These are phyloP conservation scores for Globisporangium echinulatum DNA, from an alignment of 352 stramenopile genomes.

Conservation along the genomic window DNA sequence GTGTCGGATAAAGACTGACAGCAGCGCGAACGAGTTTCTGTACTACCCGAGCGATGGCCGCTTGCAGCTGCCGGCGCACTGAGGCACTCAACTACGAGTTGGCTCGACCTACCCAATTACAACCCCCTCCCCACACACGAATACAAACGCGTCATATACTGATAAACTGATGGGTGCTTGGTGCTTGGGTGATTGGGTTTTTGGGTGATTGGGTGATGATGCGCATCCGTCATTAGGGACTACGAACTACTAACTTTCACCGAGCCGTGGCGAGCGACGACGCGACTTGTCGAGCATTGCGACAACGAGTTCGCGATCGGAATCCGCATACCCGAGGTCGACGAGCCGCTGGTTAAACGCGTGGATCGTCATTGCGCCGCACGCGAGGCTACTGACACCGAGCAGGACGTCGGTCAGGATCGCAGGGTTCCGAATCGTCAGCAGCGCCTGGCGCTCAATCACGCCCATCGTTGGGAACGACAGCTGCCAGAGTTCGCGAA, in stretches of 20 bases:
- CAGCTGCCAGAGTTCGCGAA: constrained; percentile 66
- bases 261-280: constrained; percentile 9
- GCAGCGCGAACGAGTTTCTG: constrained; percentile 62
- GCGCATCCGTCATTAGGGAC: background rate
- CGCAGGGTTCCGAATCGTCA: constrained; percentile 53
- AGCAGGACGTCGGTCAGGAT: constrained; percentile 78
- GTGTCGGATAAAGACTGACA: constrained; percentile 76
- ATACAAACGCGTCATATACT: too few relatives aligned
- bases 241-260: constrained; percentile 3
- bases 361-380: constrained; percentile 43
- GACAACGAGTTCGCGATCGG: constrained; percentile 49
- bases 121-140: too few relatives aligned
- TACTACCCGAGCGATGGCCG: constrained; percentile 3
- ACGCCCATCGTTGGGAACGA: constrained; percentile 70
- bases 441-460: constrained; percentile 51
- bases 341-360: constrained; percentile 51
- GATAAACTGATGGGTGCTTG: too few relatives aligned
- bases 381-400: constrained; percentile 71
- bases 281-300: constrained; percentile 47
- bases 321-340: constrained; percentile 55
- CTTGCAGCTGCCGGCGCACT: too few relatives aligned
- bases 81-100: too few relatives aligned
- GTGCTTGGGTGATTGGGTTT: too few relatives aligned
- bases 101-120: too few relatives aligned
- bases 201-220: too few relatives aligned